Base-by-base conservation (phyloP, 345 rosid species). In the Citrus reticulata region DNA sequence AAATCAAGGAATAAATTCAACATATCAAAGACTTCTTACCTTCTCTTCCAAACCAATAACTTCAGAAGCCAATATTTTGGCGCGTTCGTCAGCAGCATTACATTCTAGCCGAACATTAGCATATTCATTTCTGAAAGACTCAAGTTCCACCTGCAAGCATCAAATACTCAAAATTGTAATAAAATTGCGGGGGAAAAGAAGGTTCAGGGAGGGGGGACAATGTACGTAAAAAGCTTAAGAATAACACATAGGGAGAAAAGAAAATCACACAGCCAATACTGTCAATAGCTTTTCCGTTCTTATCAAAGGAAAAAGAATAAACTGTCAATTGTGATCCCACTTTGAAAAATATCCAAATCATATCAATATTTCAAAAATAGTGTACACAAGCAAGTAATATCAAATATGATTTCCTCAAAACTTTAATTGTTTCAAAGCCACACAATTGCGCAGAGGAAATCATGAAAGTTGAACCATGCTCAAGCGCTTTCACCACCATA, bases 31-130 rank as follows among this genome's bases (percentile, higher is more conserved):
- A 55, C 24, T 11, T 27, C 59, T 34, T 88, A 96, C 99, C 98
- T 97, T 97, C 87, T 97, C 99, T 89, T 97, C 99, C 88, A 97
- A 91, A 76, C 95, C 90, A 59, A 97, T 94, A 78, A 94, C 99
- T 88, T 97, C 99, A 69, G 98, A 88, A 80, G 99, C 98, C 85
- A 94, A 85, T 82, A 97, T 87, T 60, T 89, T 93, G 54, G 98
- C 92, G 29, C 98, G 92, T 81, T 93, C 98, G 85, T 97, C 98
- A 77, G 98, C 93, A 63, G 98, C 99, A 81, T 74, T 88, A 77
- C 98, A 93, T 81, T 97, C 98, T 51, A 97, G 90, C 74, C 80
- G 94, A 58, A 89, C 98, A 85, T 90, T 93, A 63, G 88, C 79
- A 73, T 84, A 94, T 86, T 91, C 97, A 80, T 78, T 85, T 88